Percentiles rank a stretch among this genome's conserved stretches.
Evolutionary conservation across 106 monocot genomes (phyloP).

Genomic region (Dactylorhiza incarnata): DNA sequence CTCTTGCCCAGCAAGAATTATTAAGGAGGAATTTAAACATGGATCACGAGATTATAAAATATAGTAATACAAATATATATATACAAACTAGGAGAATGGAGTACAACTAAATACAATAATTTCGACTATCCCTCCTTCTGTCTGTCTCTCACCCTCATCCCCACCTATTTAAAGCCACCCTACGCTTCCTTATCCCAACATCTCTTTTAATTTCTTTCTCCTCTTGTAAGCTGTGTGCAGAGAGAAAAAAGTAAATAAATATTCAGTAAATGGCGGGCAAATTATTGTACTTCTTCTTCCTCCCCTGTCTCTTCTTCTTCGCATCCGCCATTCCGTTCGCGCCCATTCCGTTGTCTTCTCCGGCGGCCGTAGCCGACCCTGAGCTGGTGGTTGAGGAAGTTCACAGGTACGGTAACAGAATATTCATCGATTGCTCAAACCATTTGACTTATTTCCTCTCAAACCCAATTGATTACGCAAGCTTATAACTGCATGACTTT

Average conservation of each 20-base stretch:
- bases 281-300: not conserved
- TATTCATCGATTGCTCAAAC: not conserved
- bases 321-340: not conserved
- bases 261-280: not conserved
- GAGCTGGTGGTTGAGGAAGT: conserved; percentile 15
- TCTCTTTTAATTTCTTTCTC: not conserved
- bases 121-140: too few species aligned
- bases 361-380: not conserved
- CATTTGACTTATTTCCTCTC: not conserved
- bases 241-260: not conserved
- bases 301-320: not conserved
- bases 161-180: not conserved
- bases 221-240: not conserved
- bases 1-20: not conserved
- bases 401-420: conserved; percentile 7
- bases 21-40: not conserved
- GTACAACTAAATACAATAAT: too few species aligned
- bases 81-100: too few species aligned
- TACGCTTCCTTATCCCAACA: not conserved
- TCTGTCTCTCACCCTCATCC: too few species aligned
- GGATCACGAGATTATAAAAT: not conserved
- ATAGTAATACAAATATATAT: not conserved
- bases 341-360: not conserved
- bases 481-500: too few species aligned
- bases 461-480: too few species aligned